Conservation (phyloP, 1,284 basidiomycete genomes). For the Papiliotrema nemorosa region DNA sequence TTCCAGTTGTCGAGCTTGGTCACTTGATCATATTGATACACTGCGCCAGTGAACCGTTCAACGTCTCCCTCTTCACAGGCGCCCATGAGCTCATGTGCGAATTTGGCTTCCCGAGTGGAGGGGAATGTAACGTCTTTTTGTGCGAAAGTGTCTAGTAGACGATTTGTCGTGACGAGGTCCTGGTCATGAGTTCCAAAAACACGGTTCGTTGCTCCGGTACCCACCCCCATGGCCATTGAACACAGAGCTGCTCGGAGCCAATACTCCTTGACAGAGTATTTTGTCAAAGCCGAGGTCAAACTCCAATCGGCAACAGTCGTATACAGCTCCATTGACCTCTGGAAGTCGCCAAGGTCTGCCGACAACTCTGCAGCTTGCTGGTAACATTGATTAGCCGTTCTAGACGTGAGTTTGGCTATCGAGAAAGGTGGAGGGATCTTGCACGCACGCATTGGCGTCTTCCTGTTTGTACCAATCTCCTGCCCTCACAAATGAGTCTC, state of each 20-base stretch:
- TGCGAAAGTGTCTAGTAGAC: conserved; percentile 70
- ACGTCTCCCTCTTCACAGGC: conserved; percentile 74
- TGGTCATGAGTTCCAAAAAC: conserved; percentile 40
- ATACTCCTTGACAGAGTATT: conserved; percentile 98
- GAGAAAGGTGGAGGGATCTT: not conserved
- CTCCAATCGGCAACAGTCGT: conserved; percentile 86
- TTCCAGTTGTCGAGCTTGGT: conserved; percentile 93
- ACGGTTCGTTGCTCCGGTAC: conserved; percentile 36
- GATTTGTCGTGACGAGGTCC: conserved; percentile 80
- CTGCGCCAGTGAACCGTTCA: conserved; percentile 65
- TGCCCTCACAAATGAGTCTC: conserved; percentile 86
- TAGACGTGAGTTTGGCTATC: conserved; percentile 42
- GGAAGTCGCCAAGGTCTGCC: conserved; percentile 81
- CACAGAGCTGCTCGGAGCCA: conserved; percentile 87
- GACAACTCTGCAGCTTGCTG: conserved; percentile 95
- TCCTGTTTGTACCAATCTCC: conserved; percentile 98
- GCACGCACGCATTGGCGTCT: conserved; percentile 84
- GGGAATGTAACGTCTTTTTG: conserved; percentile 72
- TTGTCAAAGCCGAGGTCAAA: conserved; percentile 79
- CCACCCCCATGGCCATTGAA: conserved; percentile 80
- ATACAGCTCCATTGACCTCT: conserved; percentile 80
- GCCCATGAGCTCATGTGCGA: conserved; percentile 70
- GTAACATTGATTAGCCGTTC: conserved; percentile 91
- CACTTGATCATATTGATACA: conserved; percentile 81
- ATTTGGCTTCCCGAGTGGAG: conserved; percentile 85